phyloP scores from a whole-genome alignment of 495 filamentous ascomycete genomes.

The Xylona heveae region DNA sequence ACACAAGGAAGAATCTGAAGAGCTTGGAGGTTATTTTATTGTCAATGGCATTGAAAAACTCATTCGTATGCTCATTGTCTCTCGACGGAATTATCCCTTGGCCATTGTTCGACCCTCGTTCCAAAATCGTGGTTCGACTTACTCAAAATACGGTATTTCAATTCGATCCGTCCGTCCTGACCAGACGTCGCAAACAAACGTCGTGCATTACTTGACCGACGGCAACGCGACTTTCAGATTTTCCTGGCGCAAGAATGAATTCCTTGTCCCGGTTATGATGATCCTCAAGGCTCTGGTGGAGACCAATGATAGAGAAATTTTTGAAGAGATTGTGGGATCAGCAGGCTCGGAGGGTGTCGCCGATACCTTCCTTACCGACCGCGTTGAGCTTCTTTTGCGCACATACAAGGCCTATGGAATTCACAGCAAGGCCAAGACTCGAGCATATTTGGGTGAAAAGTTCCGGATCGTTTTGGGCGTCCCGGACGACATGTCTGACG shows the following conservation, averaged over 20 bases:
- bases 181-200: constrained; percentile 93
- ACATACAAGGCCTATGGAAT: constrained; percentile 81
- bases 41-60: constrained; percentile 94
- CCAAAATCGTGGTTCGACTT: constrained; percentile 58
- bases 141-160: constrained; percentile 76
- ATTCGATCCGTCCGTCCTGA: constrained; percentile 83
- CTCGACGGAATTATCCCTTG: constrained; percentile 80
- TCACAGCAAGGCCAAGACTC: constrained; percentile 54
- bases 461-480: constrained; percentile 74
- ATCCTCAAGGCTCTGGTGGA: constrained; percentile 84
- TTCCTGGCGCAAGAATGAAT: constrained; percentile 96
- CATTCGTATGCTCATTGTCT: constrained; percentile 76
- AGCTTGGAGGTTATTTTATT: constrained; percentile 84
- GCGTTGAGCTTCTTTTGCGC: constrained; percentile 75
- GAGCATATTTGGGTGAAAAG: constrained; percentile 67
- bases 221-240: constrained; percentile 94
- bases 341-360: constrained; percentile 49
- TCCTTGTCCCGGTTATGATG: constrained; percentile 86
- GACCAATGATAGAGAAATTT: constrained; percentile 91
- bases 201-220: constrained; percentile 84
- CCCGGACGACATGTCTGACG: constrained; percentile 56
- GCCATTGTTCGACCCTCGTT: constrained; percentile 83
- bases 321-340: constrained; percentile 63
- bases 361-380: constrained; percentile 87
- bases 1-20: constrained; percentile 81